phyloP scores from a whole-genome alignment of 2,329 filamentous ascomycete species.

The Aspergillus sp. region DNA sequence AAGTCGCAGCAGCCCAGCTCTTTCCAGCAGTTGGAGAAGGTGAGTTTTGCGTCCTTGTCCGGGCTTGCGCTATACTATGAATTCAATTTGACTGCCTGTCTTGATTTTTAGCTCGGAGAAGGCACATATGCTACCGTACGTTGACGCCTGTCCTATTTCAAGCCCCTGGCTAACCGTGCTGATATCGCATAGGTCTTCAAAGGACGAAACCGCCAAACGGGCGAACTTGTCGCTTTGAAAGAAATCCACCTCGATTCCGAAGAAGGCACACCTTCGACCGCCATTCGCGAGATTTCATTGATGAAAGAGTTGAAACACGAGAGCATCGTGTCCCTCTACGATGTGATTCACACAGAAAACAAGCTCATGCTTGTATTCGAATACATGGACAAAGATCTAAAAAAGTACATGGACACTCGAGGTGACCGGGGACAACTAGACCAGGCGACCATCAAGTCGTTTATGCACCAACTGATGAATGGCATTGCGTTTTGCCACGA shows the following conservation, averaged over 20 bases:
- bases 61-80: background rate
- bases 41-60: constrained; percentile 25
- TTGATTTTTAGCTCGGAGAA: constrained; percentile 71
- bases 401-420: constrained; percentile 97
- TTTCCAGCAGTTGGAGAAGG: constrained; percentile 97
- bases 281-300: constrained; percentile 96
- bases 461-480: constrained; percentile 96
- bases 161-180: background rate
- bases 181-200: constrained; percentile 79
- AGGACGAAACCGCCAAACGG: constrained; percentile 94
- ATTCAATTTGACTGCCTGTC: background rate
- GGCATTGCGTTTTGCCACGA: constrained; percentile 98
- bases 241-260: constrained; percentile 99
- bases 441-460: constrained; percentile 91
- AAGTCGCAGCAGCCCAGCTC: constrained; percentile 91
- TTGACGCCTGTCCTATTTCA: constrained; percentile 21
- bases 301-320: constrained; percentile 99
- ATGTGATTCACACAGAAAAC: constrained; percentile 99
- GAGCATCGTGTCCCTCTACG: constrained; percentile 95
- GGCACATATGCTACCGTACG: constrained; percentile 96
- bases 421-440: constrained; percentile 89
- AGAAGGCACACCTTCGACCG: constrained; percentile 95
- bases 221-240: constrained; percentile 94
- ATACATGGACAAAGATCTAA: constrained; percentile 97
- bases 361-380: constrained; percentile 99